Evolutionary conservation across 1,139 yeast genomes (phyloP).

Genomic region (Hemisphaericaspora lyxosophila): DNA sequence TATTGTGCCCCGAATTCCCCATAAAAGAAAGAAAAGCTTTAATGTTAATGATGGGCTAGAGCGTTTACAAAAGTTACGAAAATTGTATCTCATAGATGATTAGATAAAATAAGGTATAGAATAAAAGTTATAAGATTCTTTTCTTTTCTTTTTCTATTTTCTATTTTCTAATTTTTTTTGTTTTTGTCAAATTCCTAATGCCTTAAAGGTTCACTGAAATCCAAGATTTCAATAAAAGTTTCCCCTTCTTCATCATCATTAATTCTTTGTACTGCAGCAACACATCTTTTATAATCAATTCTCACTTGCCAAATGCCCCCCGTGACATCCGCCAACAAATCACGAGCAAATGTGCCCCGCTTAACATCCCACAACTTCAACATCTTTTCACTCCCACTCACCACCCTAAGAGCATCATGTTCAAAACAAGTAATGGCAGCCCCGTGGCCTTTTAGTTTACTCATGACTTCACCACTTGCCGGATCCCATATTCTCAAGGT

Average conservation of each 20-base stretch:
- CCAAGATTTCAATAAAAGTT: constrained; percentile 76
- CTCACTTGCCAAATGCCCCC: constrained; percentile 95
- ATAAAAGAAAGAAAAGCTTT: constrained; percentile 19
- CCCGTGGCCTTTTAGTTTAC: constrained; percentile 78
- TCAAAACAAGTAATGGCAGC: constrained; percentile 93
- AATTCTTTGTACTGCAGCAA: constrained; percentile 84
- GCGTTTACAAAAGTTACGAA: constrained; percentile 34
- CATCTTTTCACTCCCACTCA: constrained; percentile 86
- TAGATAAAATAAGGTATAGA: constrained; percentile 6
- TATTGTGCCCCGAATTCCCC: constrained; percentile 1
- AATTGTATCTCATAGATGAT: constrained; percentile 31
- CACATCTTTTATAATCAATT: constrained; percentile 79
- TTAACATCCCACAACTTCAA: constrained; percentile 81
- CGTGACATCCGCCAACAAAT: constrained; percentile 70
- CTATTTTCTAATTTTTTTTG: background rate
- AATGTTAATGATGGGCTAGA: constrained; percentile 37
- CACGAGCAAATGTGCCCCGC: constrained; percentile 74
- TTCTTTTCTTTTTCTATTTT: no score
- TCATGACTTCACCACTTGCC: constrained; percentile 62
- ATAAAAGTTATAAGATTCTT: no score
- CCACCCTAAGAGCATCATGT: constrained; percentile 79
- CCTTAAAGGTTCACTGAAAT: constrained; percentile 58
- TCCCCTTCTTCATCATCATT: constrained; percentile 48
- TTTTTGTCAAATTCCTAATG: background rate
- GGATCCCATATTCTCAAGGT: constrained; percentile 94